A percentile compares a stretch with the other conserved stretches of the same genome.
Evolutionary conservation across 2,329 filamentous ascomycete genomes (phyloP).

Genomic region (Thelonectria blattea): DNA sequence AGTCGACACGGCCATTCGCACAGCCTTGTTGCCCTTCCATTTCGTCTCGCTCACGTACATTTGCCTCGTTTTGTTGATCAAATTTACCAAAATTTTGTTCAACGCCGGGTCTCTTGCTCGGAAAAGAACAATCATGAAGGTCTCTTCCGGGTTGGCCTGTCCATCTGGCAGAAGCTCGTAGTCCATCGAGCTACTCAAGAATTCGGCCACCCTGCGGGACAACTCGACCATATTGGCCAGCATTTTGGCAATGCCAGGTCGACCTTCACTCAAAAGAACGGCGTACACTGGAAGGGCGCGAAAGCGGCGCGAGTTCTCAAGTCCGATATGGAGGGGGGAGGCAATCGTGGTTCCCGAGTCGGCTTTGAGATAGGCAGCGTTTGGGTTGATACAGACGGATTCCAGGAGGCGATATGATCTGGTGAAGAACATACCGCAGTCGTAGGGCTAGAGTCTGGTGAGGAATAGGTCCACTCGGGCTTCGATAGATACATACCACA

Average conservation of each 20-base stretch:
- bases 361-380: slow-evolving; percentile 77
- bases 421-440: slow-evolving; percentile 88
- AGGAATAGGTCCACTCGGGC: slow-evolving; percentile 3
- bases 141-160: slow-evolving; percentile 54
- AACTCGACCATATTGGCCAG: slow-evolving; percentile 75
- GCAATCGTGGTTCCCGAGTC: slow-evolving; percentile 58
- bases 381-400: slow-evolving; percentile 79
- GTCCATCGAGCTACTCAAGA: slow-evolving; percentile 63
- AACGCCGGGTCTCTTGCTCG: slow-evolving; percentile 66
- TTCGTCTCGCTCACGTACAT: slow-evolving; percentile 85
- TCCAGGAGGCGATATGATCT: slow-evolving; percentile 63
- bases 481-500: slow-evolving; percentile 61
- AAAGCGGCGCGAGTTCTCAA: slow-evolving; percentile 92
- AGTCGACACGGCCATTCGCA: slow-evolving; percentile 84
- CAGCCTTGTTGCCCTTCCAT: slow-evolving; percentile 77
- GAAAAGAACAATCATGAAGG: slow-evolving; percentile 75
- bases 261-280: slow-evolving; percentile 76
- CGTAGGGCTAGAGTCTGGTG: slow-evolving; percentile 69
- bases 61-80: slow-evolving; percentile 74
- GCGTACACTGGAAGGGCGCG: slow-evolving; percentile 90
- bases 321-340: slow-evolving; percentile 84
- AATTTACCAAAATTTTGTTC: slow-evolving; percentile 70
- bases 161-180: slow-evolving; percentile 71
- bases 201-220: slow-evolving; percentile 69
- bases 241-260: slow-evolving; percentile 70